Evolutionary conservation across 805 yeast genomes (phyloP).

Genomic region (Barnettozyma pratensis): DNA sequence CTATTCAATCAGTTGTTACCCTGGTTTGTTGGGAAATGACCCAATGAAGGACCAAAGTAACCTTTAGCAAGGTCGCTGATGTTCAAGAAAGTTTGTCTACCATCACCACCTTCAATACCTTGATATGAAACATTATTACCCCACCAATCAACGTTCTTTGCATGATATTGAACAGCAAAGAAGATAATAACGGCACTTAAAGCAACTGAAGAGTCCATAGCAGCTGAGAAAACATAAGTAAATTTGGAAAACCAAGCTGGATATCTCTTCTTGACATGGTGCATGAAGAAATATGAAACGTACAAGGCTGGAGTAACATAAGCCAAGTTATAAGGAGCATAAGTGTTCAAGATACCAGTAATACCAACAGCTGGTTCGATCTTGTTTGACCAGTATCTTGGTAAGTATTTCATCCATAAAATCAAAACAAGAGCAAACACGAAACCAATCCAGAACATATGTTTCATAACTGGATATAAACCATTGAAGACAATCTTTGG

Average conservation of each 20-base stretch:
- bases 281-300: constrained; percentile 39
- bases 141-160: constrained; percentile 53
- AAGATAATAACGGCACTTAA: constrained; percentile 47
- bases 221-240: constrained; percentile 49
- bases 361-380: constrained; percentile 47
- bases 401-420: constrained; percentile 24
- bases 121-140: constrained; percentile 42
- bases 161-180: constrained; percentile 43
- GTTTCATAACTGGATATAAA: constrained; percentile 55
- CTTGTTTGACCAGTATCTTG: constrained; percentile 17
- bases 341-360: constrained; percentile 38
- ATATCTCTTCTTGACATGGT: constrained; percentile 33
- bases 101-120: constrained; percentile 34
- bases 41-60: constrained; percentile 20
- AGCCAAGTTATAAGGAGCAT: constrained; percentile 49
- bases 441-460: constrained; percentile 58
- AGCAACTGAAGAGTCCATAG: constrained; percentile 58
- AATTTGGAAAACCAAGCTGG: constrained; percentile 50
- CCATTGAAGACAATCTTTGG: constrained; percentile 52
- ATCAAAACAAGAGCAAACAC: constrained; percentile 30
- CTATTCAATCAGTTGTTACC: background rate
- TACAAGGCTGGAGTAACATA: constrained; percentile 27
- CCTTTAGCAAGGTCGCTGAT: constrained; percentile 8
- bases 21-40: constrained; percentile 11
- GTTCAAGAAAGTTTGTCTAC: background rate